phyloP scores from a whole-genome alignment of 192 early-diverging fungal genomes.

The Paraglomus brasilianum region DNA sequence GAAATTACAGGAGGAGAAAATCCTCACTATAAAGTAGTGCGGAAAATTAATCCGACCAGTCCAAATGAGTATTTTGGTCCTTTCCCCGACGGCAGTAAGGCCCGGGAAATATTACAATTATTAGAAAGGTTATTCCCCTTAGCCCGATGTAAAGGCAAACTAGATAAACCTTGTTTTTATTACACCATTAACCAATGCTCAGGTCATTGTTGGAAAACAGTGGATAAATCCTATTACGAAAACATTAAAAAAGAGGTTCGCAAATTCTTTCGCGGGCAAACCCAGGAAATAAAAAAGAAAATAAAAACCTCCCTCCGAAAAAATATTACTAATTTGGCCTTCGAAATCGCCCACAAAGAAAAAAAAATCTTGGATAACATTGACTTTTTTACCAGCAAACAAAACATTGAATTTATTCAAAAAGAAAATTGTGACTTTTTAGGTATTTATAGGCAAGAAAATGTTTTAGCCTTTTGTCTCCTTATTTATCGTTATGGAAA shows the following conservation, averaged over 20 bases:
- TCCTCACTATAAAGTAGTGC: conserved; percentile 6
- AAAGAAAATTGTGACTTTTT: conserved; percentile 15
- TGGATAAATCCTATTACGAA: conserved; percentile 8
- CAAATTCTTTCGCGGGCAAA: background rate
- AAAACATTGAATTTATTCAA: conserved; percentile 4
- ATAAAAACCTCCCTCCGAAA: background rate
- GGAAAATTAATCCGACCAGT: conserved; percentile 2
- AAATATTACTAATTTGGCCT: conserved; percentile 13
- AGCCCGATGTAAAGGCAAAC: conserved; percentile 9
- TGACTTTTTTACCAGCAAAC: conserved; percentile 4
- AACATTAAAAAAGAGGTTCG: conserved; percentile 2
- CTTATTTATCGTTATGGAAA: conserved; percentile 11
- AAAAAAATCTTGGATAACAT: conserved; percentile 22
- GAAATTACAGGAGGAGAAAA: conserved; percentile 6
- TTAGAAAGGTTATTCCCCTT: conserved; percentile 20
- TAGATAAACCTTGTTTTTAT: conserved; percentile 7
- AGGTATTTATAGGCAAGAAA: background rate
- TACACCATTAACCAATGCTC: conserved; percentile 8
- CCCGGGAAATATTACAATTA: conserved; percentile 17
- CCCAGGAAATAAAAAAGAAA: conserved; percentile 4
- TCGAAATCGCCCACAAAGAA: conserved; percentile 13
- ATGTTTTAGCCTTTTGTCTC: conserved; percentile 2
- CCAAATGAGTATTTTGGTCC: conserved; percentile 1
- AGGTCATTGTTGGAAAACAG: conserved; percentile 18
- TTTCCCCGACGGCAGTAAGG: conserved; percentile 11